A percentile compares a stretch with the other conserved stretches of the same genome.
phyloP scores from a whole-genome alignment of 768 basidiomycete genomes.

The Leccinum subgranulosum region DNA sequence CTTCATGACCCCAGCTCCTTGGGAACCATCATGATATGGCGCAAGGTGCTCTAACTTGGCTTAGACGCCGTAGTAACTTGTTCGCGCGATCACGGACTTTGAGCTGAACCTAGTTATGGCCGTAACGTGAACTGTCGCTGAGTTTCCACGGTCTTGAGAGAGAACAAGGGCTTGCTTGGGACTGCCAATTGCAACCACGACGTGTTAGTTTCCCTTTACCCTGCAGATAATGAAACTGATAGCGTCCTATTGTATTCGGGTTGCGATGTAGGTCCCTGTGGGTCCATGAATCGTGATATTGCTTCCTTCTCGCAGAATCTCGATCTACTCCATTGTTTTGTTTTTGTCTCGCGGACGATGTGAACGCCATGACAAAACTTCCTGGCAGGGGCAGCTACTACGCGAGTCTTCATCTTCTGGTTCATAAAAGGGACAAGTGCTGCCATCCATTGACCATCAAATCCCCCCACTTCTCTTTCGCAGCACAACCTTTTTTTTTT shows the following conservation, averaged over 20 bases:
- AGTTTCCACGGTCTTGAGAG: background rate
- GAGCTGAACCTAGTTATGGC: background rate
- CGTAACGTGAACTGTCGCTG: background rate
- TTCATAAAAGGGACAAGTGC: conserved; percentile 16
- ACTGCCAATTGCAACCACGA: conserved; percentile 5
- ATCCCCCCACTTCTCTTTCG: background rate
- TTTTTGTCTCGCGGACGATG: conserved; percentile 17
- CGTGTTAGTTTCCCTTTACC: background rate
- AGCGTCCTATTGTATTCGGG: conserved; percentile 15
- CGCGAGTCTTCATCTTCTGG: background rate
- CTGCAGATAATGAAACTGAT: background rate
- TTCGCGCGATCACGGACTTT: background rate
- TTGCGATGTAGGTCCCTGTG: conserved; percentile 22
- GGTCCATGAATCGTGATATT: conserved; percentile 8
- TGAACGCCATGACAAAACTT: conserved; percentile 1
- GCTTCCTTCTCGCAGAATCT: background rate
- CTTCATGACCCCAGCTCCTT: background rate
- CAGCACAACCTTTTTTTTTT: background rate
- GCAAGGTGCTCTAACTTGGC: background rate
- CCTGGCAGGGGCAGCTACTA: conserved; percentile 1
- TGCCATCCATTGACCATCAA: background rate
- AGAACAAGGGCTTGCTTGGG: background rate
- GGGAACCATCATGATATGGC: background rate
- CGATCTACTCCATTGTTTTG: conserved; percentile 1
- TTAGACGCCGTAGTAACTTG: background rate